Evolutionary conservation across 352 stramenopile genomes (phyloP), one percentile per base, ranked within the genome.

Genomic region (Pythium dissimile): DNA sequence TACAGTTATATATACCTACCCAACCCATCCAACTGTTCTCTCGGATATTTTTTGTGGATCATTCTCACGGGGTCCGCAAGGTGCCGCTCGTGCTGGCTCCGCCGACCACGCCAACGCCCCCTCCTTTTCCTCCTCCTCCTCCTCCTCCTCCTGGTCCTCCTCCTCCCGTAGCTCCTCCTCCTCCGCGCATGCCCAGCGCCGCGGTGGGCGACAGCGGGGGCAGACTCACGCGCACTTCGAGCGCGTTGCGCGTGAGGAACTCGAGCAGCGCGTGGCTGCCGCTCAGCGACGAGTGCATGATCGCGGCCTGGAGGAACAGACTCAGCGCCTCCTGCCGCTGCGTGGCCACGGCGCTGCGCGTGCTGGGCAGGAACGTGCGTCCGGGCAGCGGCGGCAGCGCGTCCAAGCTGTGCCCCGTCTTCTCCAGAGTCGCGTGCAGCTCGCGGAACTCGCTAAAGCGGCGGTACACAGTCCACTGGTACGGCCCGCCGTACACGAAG

Each of bases 391-490:
- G 68, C 3, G 84, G 84, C 53, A 94, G 69, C 5, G 75, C 63
- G 21, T 86, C 77, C 23, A 87, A 49, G 20, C 69, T 49, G 32
- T 80, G 73, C 23, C 75, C 77, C 37, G 67, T 67, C 20, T 65
- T 59, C 48, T 85, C 72, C 6, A 94, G 69, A 20, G 53, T 64
- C 2, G 64, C 60, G 43, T 79, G 75, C 10, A 94, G 44, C 20
- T 76, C 73, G 4, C 83, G 79, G 51, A 94, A 93, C 56, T 94
- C 80, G 52, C 80, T 92, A 54, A 89, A 94, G 12, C 85, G 80
- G n/a, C 85, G 85, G 53, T 86, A 94, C 11, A 92, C 80, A 5
- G 73, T 86, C 85, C 85, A 94, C 55, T 92, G 83, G 54, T 94
- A 94, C 30, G 83, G 83, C 1, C 83, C 85, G 31, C 85, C 85